Evolutionary conservation across 2,329 filamentous ascomycete genomes (phyloP), one percentile per base, ranked within the genome.

Genomic region (Cordyceps pruinosa): DNA sequence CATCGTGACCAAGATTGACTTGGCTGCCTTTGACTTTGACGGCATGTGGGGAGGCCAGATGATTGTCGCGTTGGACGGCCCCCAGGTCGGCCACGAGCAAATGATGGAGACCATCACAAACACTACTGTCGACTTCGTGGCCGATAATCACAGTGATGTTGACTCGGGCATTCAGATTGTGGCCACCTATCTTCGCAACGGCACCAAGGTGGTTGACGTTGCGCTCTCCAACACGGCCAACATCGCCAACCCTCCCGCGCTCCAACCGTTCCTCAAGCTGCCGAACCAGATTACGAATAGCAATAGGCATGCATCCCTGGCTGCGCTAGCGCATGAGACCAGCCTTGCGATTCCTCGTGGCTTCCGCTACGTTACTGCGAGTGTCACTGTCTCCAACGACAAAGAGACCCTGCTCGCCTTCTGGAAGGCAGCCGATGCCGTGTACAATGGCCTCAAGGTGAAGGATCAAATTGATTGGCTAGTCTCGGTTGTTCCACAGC

Each of bases 1-100:
- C 9, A 64, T 74, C 9, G 65, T 72, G 17, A 71, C 74, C 4
- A 63, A 66, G 23, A 65, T 69, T 21, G 68, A 71, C 25, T 61
- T 71, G 54, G 57, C 49, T 9, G 57, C 57, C 21, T 61, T 59
- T 42, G 54, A 64, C 26, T 66, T 69, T 3, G 49, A 32, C 1
- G 51, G 47, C 5, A 37, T 59, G 26, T 61, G 59, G 59, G 59
- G 59, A 34, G 59, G 59, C 45, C 50, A 58, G 30, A 17, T 58
- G 44, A 21, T 58, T 28, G n/a, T 58, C 26, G 51, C 35, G 15
- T 25, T 58, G 32, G 19, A 49, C 15, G 57, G 57, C 3, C 44
- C 57, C 0, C 42, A 54, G 35, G 39, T 51, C 4, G 26, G 25
- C 51, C 57, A 23, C 15, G 45, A 39, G 7, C 28, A 55, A n/a